These are phyloP conservation scores for Zymoseptoria brevis DNA, from an alignment of 2,329 filamentous ascomycete genomes.

Conservation along the genomic window DNA sequence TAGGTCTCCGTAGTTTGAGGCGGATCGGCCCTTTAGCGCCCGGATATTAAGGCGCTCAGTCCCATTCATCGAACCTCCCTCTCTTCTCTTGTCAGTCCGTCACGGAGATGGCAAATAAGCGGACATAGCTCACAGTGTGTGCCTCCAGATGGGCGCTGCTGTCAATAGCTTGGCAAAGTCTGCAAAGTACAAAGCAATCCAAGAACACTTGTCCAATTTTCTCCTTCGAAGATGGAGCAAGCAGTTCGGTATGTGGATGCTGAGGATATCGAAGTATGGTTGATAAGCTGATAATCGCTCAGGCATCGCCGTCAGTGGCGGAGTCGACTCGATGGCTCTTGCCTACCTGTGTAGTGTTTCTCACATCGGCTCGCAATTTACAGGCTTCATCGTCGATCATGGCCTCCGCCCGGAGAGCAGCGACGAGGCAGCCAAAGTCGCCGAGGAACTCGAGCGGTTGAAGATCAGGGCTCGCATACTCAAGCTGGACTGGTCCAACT, in stretches of 20 bases:
- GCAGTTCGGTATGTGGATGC: background rate
- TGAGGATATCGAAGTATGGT: background rate
- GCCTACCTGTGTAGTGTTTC: conserved; percentile 59
- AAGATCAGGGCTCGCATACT: conserved; percentile 22
- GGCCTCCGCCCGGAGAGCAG: conserved; percentile 47
- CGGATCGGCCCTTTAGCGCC: too few species aligned
- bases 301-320: conserved; percentile 77
- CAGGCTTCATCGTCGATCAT: conserved; percentile 56
- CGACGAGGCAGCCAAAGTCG: conserved; percentile 47
- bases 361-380: conserved; percentile 28
- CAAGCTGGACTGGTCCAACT: conserved; percentile 32
- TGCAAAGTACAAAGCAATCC: background rate
- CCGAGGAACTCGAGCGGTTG: conserved; percentile 22
- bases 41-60: too few species aligned
- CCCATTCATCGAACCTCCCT: too few species aligned
- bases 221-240: background rate
- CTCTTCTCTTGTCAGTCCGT: background rate
- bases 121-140: background rate
- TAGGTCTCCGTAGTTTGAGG: too few species aligned
- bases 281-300: background rate
- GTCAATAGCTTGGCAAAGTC: background rate
- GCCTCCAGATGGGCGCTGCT: background rate
- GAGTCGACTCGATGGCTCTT: conserved; percentile 96
- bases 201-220: background rate
- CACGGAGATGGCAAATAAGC: background rate